These are phyloP conservation scores for Ascocoryne sarcoides DNA, from an alignment of 2,329 filamentous ascomycete genomes.

Conservation along the genomic window DNA sequence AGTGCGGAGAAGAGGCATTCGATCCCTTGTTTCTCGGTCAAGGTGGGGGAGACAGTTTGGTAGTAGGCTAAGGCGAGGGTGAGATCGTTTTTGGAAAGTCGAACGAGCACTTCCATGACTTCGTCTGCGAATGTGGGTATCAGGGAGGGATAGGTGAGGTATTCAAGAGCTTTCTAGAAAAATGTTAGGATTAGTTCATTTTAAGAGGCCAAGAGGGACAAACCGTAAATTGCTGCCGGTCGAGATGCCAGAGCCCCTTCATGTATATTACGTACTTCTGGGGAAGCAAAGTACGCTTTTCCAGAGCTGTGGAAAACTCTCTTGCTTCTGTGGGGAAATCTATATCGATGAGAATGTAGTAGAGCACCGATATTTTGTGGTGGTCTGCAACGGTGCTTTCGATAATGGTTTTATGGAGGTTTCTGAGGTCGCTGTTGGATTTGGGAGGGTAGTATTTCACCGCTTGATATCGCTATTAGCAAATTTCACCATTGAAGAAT, in stretches of 20 bases:
- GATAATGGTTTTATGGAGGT: conserved; percentile 62
- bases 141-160: conserved; percentile 70
- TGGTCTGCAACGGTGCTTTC: conserved; percentile 56
- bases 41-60: conserved; percentile 62
- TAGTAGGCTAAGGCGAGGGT: conserved; percentile 69
- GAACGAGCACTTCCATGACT: conserved; percentile 62
- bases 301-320: conserved; percentile 48
- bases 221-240: conserved; percentile 60
- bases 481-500: background rate
- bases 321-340: conserved; percentile 33
- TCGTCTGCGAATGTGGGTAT: conserved; percentile 77
- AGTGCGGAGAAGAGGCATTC: conserved; percentile 62
- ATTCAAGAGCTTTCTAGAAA: conserved; percentile 56
- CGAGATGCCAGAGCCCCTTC: conserved; percentile 73
- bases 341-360: conserved; percentile 74
- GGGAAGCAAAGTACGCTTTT: conserved; percentile 55
- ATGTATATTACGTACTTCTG: conserved; percentile 73
- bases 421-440: conserved; percentile 55
- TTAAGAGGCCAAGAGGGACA: conserved; percentile 25
- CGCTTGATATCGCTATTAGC: conserved; percentile 27
- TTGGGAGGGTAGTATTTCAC: conserved; percentile 67
- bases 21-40: conserved; percentile 55
- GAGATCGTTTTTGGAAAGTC: conserved; percentile 51
- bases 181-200: conserved; percentile 19
- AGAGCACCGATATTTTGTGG: conserved; percentile 75